Percentiles rank a stretch among this genome's conserved stretches.
Conservation (phyloP, 176 grass and related monocot genomes). For the Triticum monococcum region DNA sequence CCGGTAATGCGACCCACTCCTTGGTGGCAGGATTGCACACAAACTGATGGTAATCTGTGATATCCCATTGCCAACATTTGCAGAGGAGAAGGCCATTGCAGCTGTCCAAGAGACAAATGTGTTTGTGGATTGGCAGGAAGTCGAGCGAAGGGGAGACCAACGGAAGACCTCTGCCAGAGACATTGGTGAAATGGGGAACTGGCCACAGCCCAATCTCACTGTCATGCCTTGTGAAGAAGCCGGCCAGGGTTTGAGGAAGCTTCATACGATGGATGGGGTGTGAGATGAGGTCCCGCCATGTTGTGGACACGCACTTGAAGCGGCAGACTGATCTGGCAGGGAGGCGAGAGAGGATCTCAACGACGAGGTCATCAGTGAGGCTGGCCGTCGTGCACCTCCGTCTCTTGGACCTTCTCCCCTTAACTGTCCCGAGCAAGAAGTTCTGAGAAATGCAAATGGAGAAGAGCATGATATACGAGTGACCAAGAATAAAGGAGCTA, state of each 20-base stretch:
- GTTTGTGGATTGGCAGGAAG: not conserved
- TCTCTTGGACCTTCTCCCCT: constrained; percentile 6
- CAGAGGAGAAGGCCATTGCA: not conserved
- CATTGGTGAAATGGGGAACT: not conserved
- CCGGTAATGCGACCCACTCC: not conserved
- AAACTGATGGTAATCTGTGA: too few species aligned
- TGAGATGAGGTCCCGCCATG: not conserved
- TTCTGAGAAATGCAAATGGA: not conserved
- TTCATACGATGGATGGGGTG: not conserved
- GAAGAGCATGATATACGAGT: too few species aligned
- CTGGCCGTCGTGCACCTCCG: not conserved
- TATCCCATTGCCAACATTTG: not conserved
- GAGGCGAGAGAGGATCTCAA: not conserved
- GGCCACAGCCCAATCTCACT: not conserved
- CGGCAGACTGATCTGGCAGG: not conserved
- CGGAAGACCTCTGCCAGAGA: not conserved
- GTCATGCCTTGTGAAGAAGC: not conserved
- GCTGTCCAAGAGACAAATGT: not conserved
- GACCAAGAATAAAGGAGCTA: not conserved
- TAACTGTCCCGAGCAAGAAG: not conserved
- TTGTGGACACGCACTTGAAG: not conserved
- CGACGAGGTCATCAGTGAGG: not conserved
- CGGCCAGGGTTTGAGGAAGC: not conserved
- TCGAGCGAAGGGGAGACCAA: not conserved
- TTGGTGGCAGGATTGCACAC: not conserved